A percentile compares a stretch with the other conserved stretches of the same genome.
These are phyloP conservation scores for Obelidium mucronatum DNA, from an alignment of 192 early-diverging fungal genomes.

Conservation along the genomic window DNA sequence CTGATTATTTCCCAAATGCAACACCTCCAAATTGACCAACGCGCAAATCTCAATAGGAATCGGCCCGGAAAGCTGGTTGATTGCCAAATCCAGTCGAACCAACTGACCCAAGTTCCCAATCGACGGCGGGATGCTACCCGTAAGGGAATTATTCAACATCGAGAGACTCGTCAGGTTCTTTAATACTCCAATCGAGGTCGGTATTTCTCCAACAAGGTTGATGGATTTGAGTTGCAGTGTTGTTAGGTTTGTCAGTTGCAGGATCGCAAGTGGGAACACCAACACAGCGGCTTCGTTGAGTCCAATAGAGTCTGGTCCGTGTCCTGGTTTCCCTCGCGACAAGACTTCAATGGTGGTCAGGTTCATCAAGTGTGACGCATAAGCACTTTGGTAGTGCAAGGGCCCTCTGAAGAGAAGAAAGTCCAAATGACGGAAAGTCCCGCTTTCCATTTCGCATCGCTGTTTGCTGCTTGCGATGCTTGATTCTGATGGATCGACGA, in stretches of 20 bases:
- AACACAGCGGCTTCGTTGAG: background rate
- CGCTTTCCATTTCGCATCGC: background rate
- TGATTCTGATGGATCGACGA: background rate
- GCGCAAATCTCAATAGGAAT: constrained; percentile 6
- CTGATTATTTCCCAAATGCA: constrained; percentile 20
- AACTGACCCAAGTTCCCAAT: background rate
- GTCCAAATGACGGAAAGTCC: background rate
- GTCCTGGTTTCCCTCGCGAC: background rate
- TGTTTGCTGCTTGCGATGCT: background rate
- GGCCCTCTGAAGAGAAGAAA: background rate
- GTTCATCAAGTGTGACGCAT: background rate
- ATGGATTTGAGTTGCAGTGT: background rate
- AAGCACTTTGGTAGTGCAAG: background rate
- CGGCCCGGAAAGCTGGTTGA: background rate
- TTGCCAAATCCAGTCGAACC: background rate
- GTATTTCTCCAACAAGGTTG: background rate
- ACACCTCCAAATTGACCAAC: constrained; percentile 10
- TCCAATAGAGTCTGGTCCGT: background rate
- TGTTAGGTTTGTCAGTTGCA: background rate
- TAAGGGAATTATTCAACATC: background rate
- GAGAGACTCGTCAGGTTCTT: background rate
- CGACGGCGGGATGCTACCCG: background rate
- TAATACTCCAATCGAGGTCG: background rate
- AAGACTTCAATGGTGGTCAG: background rate
- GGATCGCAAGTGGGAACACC: background rate